A percentile compares a stretch with the other conserved stretches of the same genome.
Conservation (phyloP, 176 grass and related monocot genomes). For the Rhynchospora tenuis region DNA sequence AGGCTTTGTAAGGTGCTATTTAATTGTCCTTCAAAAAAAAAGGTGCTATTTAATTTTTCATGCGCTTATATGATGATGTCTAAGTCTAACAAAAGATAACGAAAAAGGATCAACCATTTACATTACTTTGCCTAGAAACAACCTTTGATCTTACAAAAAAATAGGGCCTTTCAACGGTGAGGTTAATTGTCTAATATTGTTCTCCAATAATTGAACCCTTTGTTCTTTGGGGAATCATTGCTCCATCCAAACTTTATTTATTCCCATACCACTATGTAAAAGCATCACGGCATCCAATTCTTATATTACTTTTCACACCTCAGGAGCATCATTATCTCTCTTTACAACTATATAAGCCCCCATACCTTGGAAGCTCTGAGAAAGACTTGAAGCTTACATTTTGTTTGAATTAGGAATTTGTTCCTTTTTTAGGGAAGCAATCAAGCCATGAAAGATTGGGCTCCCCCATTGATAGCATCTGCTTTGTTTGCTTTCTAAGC, state of each 20-base stretch:
- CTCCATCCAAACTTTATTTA: constrained; percentile 2
- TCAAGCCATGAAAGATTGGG: constrained; percentile 68
- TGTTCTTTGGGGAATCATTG: background rate
- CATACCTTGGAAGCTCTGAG: background rate
- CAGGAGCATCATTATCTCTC: background rate
- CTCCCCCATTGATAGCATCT: constrained; percentile 66
- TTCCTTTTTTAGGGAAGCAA: background rate
- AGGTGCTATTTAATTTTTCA: background rate
- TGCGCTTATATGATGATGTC: background rate
- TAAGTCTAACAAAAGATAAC: background rate
- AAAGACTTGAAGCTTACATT: constrained; percentile 12
- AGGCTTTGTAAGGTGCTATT: background rate
- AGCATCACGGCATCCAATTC: constrained; percentile 21
- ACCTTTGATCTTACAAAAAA: background rate
- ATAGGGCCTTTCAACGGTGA: background rate
- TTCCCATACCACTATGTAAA: constrained; percentile 17
- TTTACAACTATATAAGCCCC: background rate
- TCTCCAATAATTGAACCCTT: background rate
- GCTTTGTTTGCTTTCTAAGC: constrained; percentile 82
- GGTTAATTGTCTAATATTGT: background rate
- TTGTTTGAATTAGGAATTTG: background rate
- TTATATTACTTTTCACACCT: constrained; percentile 1
- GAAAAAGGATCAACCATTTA: background rate
- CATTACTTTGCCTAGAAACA: background rate
- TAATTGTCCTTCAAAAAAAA: too few species aligned